Conservation (phyloP, 352 stramenopile species). For the Phytophthora nicotianae region DNA sequence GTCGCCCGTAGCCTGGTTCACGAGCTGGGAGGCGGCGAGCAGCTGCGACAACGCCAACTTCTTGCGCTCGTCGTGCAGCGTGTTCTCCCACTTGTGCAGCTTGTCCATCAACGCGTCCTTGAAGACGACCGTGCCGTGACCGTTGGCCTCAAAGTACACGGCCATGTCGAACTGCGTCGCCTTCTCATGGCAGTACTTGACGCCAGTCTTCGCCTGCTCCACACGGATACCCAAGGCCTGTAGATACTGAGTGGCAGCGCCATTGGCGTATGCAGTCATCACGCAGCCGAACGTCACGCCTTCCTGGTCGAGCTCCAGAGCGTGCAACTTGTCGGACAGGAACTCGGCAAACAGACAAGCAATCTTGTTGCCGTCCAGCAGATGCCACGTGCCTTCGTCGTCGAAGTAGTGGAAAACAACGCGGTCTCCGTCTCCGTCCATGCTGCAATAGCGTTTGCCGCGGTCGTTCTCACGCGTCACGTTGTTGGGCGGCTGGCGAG, state of each 20-base stretch:
- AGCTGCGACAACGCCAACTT: slow-evolving; percentile 86
- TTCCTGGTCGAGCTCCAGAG: slow-evolving; percentile 73
- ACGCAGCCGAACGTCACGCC: slow-evolving; percentile 94
- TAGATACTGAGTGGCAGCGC: slow-evolving; percentile 92
- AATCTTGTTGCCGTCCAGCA: slow-evolving; percentile 99
- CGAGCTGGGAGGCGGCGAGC: slow-evolving; percentile 86
- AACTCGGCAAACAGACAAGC: slow-evolving; percentile 96
- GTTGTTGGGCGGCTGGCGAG: slow-evolving; percentile 75
- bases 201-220: slow-evolving; percentile 95
- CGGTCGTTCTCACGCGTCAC: slow-evolving; percentile 68
- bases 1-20: slow-evolving; percentile 98
- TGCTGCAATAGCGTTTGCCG: slow-evolving; percentile 89
- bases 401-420: slow-evolving; percentile 98
- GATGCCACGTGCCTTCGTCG: slow-evolving; percentile 65
- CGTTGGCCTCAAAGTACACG: slow-evolving; percentile 99
- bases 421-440: slow-evolving; percentile 98
- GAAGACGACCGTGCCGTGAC: slow-evolving; percentile 98
- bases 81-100: slow-evolving; percentile 82
- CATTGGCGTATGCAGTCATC: slow-evolving; percentile 99
- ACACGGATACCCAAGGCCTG: slow-evolving; percentile 77
- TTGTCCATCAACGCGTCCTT: slow-evolving; percentile 87
- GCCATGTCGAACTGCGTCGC: slow-evolving; percentile 97
- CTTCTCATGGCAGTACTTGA: slow-evolving; percentile 98
- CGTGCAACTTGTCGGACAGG: slow-evolving; percentile 90
- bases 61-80: slow-evolving; percentile 76